Percentiles rank a stretch among this genome's conserved stretches.
Evolutionary conservation across 2,329 filamentous ascomycete genomes (phyloP).

Genomic region (Penicillium sclerotiorum): DNA sequence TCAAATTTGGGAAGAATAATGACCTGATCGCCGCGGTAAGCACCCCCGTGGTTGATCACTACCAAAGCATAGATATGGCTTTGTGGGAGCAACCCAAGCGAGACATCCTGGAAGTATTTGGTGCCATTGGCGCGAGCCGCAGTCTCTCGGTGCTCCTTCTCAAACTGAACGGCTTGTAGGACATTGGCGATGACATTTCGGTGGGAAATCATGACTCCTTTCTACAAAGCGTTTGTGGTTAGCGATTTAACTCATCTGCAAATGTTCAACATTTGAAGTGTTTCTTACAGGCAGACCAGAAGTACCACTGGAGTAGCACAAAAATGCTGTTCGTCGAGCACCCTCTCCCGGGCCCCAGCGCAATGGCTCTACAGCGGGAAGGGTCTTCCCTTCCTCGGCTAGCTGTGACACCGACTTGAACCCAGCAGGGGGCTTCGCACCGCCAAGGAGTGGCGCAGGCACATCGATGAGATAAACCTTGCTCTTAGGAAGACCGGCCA

Average conservation of each 20-base stretch:
- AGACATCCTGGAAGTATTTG: constrained; percentile 56
- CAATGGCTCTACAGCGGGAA: constrained; percentile 43
- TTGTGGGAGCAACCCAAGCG: constrained; percentile 72
- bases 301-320: constrained; percentile 80
- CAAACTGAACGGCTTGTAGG: constrained; percentile 61
- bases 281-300: constrained; percentile 71
- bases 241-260: too few relatives aligned
- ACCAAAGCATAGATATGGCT: constrained; percentile 82
- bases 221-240: constrained; percentile 48
- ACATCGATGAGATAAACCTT: constrained; percentile 71
- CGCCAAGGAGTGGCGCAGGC: constrained; percentile 56
- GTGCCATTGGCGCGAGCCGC: constrained; percentile 38
- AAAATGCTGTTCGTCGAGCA: constrained; percentile 68
- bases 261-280: neutral
- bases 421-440: constrained; percentile 43
- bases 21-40: constrained; percentile 72
- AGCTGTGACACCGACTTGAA: constrained; percentile 70
- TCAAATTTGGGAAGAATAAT: constrained; percentile 76
- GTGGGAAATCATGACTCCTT: constrained; percentile 84
- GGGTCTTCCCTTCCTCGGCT: constrained; percentile 59
- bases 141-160: constrained; percentile 40
- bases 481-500: constrained; percentile 63
- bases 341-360: constrained; percentile 47
- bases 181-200: constrained; percentile 77
- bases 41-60: constrained; percentile 65